phyloP scores from a whole-genome alignment of 1,284 basidiomycete genomes.

The Coniophora puteana region DNA sequence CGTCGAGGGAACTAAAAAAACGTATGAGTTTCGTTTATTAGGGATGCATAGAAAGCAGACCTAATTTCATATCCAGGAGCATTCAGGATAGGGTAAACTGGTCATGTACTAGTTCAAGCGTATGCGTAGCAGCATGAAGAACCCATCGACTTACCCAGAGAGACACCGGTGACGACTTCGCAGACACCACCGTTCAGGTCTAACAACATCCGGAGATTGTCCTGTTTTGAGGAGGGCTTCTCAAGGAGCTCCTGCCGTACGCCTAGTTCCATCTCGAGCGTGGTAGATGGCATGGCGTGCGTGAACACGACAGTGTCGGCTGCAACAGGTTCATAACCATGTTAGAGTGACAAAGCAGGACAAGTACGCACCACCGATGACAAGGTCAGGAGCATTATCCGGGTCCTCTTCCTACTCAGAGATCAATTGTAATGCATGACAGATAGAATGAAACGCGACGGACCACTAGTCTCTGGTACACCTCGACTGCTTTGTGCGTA shows the following conservation, averaged over 20 bases:
- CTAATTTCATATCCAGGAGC: slow-evolving; percentile 85
- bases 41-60: slow-evolving; percentile 33
- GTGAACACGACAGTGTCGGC: slow-evolving; percentile 92
- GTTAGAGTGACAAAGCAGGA: background rate
- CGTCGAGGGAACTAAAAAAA: slow-evolving; percentile 73
- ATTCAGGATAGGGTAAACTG: slow-evolving; percentile 80
- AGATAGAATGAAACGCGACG: slow-evolving; percentile 25
- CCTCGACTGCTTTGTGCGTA: slow-evolving; percentile 88
- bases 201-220: slow-evolving; percentile 86
- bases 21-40: background rate
- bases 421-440: background rate
- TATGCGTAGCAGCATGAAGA: background rate
- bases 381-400: slow-evolving; percentile 87
- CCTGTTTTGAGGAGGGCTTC: slow-evolving; percentile 78
- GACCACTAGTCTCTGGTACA: slow-evolving; percentile 85
- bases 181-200: slow-evolving; percentile 84
- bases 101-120: background rate
- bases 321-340: slow-evolving; percentile 25
- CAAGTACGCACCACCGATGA: slow-evolving; percentile 73
- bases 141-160: slow-evolving; percentile 58
- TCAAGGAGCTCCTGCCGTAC: slow-evolving; percentile 76
- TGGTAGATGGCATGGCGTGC: slow-evolving; percentile 59
- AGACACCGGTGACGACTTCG: slow-evolving; percentile 90
- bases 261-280: slow-evolving; percentile 41
- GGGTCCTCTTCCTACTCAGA: slow-evolving; percentile 53